phyloP scores from a whole-genome alignment of 2,329 filamentous ascomycete species.

The Fusarium mundagurra region DNA sequence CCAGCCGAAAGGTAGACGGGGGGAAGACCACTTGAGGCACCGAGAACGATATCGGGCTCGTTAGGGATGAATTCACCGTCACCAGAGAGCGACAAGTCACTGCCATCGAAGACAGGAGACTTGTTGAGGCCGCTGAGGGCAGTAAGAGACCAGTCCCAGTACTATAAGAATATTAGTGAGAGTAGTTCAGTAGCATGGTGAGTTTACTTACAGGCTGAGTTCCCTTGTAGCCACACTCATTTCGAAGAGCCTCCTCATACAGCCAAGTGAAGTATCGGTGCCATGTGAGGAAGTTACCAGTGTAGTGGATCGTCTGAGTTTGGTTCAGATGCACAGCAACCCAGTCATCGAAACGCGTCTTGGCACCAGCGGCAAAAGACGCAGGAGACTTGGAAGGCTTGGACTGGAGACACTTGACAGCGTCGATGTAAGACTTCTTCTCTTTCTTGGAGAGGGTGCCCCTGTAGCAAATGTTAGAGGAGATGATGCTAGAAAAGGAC shows the following conservation, averaged over 20 bases:
- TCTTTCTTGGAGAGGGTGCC: slow-evolving; percentile 37
- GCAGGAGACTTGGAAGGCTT: slow-evolving; percentile 49
- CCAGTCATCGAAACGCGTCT: slow-evolving; percentile 60
- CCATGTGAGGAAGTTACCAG: slow-evolving; percentile 46
- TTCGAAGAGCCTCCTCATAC: slow-evolving; percentile 45
- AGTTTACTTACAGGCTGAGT: slow-evolving; percentile 48
- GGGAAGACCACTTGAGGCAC: slow-evolving; percentile 40
- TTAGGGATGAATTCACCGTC: slow-evolving; percentile 51
- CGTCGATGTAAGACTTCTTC: slow-evolving; percentile 53
- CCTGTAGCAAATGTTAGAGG: slow-evolving; percentile 24
- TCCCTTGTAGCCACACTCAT: slow-evolving; percentile 51
- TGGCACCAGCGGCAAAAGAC: slow-evolving; percentile 53
- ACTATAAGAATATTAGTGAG: slow-evolving; percentile 42
- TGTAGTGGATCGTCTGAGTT: slow-evolving; percentile 56
- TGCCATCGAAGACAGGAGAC: slow-evolving; percentile 62
- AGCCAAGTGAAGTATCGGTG: slow-evolving; percentile 48
- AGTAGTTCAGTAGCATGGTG: not conserved
- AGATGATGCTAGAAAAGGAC: fast-evolving
- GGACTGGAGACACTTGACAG: slow-evolving; percentile 56
- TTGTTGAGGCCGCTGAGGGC: slow-evolving; percentile 48
- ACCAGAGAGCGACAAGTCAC: slow-evolving; percentile 54
- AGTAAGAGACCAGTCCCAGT: slow-evolving; percentile 59
- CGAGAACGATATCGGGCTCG: slow-evolving; percentile 40
- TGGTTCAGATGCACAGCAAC: slow-evolving; percentile 60
- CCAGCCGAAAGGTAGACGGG: slow-evolving; percentile 54